phyloP scores from a whole-genome alignment of 805 yeast species.

The Kockiozyma suomiensis region DNA sequence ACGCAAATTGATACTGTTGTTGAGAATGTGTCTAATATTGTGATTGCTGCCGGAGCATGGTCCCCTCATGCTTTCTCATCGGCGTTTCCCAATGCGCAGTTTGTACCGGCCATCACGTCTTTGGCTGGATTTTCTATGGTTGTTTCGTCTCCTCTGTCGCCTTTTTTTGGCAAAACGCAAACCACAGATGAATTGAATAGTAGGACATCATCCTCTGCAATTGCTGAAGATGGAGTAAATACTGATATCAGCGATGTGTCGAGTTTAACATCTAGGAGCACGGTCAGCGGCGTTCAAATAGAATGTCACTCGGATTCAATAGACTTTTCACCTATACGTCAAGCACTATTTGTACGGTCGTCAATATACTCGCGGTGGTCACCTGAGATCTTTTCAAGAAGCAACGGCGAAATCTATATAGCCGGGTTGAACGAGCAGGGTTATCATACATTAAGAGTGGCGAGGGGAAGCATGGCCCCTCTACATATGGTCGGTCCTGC shows the following conservation, averaged over 20 bases:
- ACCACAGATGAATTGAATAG: background rate
- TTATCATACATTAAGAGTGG: slow-evolving; percentile 14
- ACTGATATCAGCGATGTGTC: background rate
- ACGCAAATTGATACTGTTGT: slow-evolving; percentile 7
- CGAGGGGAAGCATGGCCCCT: slow-evolving; percentile 24
- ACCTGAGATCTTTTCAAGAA: slow-evolving; percentile 34
- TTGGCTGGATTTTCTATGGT: slow-evolving; percentile 31
- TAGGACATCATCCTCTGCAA: background rate
- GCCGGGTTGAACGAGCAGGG: slow-evolving; percentile 35
- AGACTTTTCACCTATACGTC: slow-evolving; percentile 3
- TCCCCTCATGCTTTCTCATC: slow-evolving; percentile 22
- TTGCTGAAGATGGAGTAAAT: background rate
- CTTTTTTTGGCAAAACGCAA: no score
- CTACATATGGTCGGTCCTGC: background rate
- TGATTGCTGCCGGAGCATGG: slow-evolving; percentile 36
- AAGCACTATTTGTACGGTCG: slow-evolving; percentile 28
- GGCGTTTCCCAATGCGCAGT: slow-evolving; percentile 25
- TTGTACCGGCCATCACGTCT: slow-evolving; percentile 26
- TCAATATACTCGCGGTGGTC: slow-evolving; percentile 27
- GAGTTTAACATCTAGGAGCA: background rate
- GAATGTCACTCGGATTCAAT: background rate
- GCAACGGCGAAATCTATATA: slow-evolving; percentile 35
- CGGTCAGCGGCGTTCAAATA: background rate
- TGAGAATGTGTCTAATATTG: slow-evolving; percentile 18
- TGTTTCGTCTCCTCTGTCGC: slow-evolving; percentile 16